Evolutionary conservation across 768 basidiomycete genomes (phyloP).

Genomic region (Pisolithus marmoratus): DNA sequence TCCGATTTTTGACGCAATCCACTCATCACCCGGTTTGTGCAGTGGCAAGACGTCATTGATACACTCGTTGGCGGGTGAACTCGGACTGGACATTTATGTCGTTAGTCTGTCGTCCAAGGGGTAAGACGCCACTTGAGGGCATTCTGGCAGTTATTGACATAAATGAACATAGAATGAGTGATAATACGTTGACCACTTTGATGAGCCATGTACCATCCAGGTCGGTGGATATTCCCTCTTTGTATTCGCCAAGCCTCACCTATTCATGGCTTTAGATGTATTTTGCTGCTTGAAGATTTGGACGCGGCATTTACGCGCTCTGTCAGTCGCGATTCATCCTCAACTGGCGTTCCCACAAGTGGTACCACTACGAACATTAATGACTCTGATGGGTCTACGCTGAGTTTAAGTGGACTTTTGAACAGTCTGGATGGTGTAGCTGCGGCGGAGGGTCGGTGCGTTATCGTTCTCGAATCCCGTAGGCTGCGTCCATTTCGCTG

Average conservation of each 20-base stretch:
- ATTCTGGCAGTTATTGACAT: slow-evolving; percentile 8
- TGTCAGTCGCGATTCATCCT: slow-evolving; percentile 73
- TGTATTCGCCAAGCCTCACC: slow-evolving; percentile 4
- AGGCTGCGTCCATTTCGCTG: slow-evolving; percentile 10
- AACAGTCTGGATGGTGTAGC: slow-evolving; percentile 86
- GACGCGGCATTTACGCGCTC: slow-evolving; percentile 89
- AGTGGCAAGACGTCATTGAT: slow-evolving; percentile 86
- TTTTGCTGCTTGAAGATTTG: slow-evolving; percentile 89
- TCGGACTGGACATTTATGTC: slow-evolving; percentile 87
- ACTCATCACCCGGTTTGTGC: slow-evolving; percentile 12
- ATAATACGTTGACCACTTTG: slow-evolving; percentile 79
- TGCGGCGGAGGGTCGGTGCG: slow-evolving; percentile 80
- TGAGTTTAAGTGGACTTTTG: slow-evolving; percentile 79
- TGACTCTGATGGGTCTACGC: slow-evolving; percentile 69
- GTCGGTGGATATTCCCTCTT: slow-evolving; percentile 30
- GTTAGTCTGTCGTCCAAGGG: slow-evolving; percentile 85
- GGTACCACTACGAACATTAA: slow-evolving; percentile 35
- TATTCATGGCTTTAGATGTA: slow-evolving; percentile 52
- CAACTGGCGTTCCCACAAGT: slow-evolving; percentile 66
- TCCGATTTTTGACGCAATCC: slow-evolving; percentile 1
- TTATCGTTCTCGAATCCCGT: slow-evolving; percentile 8
- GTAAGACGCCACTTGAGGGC: slow-evolving; percentile 34
- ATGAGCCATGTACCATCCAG: slow-evolving; percentile 87
- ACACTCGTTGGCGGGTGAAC: slow-evolving; percentile 78
- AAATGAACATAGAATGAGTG: slow-evolving; percentile 64